Evolutionary conservation across 2,329 filamentous ascomycete species (phyloP).

Genomic region (Fusarium sp.): DNA sequence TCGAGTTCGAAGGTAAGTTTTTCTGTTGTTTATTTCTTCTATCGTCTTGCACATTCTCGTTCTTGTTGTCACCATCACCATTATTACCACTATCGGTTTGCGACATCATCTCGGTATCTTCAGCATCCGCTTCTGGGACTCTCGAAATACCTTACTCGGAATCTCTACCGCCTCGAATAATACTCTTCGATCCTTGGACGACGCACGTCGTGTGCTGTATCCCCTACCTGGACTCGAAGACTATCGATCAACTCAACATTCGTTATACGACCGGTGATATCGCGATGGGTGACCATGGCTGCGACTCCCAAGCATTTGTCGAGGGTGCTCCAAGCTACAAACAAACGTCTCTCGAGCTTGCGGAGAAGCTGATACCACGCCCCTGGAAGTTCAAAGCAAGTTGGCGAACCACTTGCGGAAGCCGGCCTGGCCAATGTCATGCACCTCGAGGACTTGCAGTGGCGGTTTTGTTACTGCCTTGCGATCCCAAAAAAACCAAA

Average conservation of each 20-base stretch:
- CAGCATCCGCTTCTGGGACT: background rate
- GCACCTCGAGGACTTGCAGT: background rate
- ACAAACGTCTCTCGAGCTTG: background rate
- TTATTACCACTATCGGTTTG: slow-evolving; percentile 15
- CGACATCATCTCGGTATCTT: slow-evolving; percentile 16
- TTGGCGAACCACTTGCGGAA: background rate
- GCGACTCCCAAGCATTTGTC: background rate
- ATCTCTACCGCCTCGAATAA: background rate
- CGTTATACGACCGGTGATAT: background rate
- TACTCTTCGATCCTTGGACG: background rate
- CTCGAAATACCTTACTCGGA: background rate
- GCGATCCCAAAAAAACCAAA: background rate
- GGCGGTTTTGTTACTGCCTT: too few species aligned
- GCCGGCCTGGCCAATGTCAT: background rate
- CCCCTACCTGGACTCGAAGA: background rate
- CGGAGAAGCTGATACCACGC: background rate
- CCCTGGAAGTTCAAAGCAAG: background rate
- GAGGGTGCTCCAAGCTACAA: background rate
- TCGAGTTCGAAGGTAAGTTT: slow-evolving; percentile 52
- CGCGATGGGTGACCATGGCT: background rate
- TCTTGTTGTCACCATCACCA: slow-evolving; percentile 6
- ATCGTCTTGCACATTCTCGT: background rate
- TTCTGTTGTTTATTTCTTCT: slow-evolving; percentile 14
- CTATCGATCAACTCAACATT: background rate
- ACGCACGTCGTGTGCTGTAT: background rate